Conservation (phyloP, 2,329 filamentous ascomycete genomes). For the Colletotrichum spinosum region DNA sequence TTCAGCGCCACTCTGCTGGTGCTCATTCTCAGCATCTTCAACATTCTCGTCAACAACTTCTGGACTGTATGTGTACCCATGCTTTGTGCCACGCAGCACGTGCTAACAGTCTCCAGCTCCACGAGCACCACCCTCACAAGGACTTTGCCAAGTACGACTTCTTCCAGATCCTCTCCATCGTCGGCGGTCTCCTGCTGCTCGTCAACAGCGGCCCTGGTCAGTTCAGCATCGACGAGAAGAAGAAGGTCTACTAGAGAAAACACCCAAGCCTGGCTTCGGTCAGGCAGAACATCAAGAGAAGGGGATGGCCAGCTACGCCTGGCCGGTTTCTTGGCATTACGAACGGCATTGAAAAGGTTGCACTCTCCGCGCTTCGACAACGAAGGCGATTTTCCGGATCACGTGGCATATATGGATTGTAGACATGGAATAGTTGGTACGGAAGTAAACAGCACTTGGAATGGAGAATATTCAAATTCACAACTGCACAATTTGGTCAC, state of each 20-base stretch:
- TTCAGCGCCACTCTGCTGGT: conserved; percentile 96
- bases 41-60: conserved; percentile 98
- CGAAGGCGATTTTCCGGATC: conserved; percentile 43
- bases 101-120: conserved; percentile 69
- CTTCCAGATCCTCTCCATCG: conserved; percentile 99
- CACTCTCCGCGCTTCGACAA: conserved; percentile 42
- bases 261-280: conserved; percentile 17
- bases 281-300: conserved; percentile 13
- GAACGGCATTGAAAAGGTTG: conserved; percentile 37
- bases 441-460: conserved; percentile 30
- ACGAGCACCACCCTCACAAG: conserved; percentile 98
- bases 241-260: conserved; percentile 90
- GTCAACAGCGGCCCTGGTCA: conserved; percentile 99
- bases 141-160: conserved; percentile 99
- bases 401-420: conserved; percentile 40
- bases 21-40: conserved; percentile 95
- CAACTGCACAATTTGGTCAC: background rate
- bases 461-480: conserved; percentile 35
- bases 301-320: conserved; percentile 10
- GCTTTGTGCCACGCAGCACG: background rate
- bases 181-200: conserved; percentile 93
- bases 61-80: conserved; percentile 82
- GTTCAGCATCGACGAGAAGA: conserved; percentile 99
- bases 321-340: conserved; percentile 33
- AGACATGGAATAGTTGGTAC: conserved; percentile 33